Evolutionary conservation across 805 yeast genomes (phyloP).

Genomic region (Saccharomycopsis lassenensis): DNA sequence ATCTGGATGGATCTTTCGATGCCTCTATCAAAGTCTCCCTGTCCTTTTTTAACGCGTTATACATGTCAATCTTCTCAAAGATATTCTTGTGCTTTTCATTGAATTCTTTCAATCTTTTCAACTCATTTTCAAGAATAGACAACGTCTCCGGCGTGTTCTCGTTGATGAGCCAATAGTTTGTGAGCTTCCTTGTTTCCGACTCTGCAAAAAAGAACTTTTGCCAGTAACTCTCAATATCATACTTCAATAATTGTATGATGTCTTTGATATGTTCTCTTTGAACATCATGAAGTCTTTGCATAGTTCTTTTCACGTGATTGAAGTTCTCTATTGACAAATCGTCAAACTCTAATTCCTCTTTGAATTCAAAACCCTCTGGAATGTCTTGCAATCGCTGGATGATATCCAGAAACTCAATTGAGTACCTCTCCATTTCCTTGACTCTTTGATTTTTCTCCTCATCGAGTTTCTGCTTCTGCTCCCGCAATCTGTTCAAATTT

Average conservation of each 20-base stretch:
- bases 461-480: constrained; percentile 25
- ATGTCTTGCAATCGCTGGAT: too few relatives aligned
- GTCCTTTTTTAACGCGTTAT: constrained; percentile 47
- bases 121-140: constrained; percentile 53
- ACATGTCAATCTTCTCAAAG: constrained; percentile 41
- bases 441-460: constrained; percentile 29
- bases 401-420: too few relatives aligned
- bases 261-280: constrained; percentile 56
- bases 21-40: constrained; percentile 55
- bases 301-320: constrained; percentile 41
- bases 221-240: constrained; percentile 54
- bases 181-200: constrained; percentile 38
- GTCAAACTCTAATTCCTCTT: constrained; percentile 33
- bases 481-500: constrained; percentile 23
- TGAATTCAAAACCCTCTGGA: too few relatives aligned
- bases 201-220: constrained; percentile 45
- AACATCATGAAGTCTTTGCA: constrained; percentile 44
- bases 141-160: constrained; percentile 50
- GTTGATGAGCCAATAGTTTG: constrained; percentile 31
- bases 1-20: constrained; percentile 68
- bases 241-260: constrained; percentile 53
- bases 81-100: constrained; percentile 42
- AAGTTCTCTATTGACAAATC: constrained; percentile 38
- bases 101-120: constrained; percentile 39
- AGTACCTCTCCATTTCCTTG: constrained; percentile 21